These are phyloP conservation scores for Saccharata proteae DNA, from an alignment of 2,329 filamentous ascomycete species.

Conservation along the genomic window DNA sequence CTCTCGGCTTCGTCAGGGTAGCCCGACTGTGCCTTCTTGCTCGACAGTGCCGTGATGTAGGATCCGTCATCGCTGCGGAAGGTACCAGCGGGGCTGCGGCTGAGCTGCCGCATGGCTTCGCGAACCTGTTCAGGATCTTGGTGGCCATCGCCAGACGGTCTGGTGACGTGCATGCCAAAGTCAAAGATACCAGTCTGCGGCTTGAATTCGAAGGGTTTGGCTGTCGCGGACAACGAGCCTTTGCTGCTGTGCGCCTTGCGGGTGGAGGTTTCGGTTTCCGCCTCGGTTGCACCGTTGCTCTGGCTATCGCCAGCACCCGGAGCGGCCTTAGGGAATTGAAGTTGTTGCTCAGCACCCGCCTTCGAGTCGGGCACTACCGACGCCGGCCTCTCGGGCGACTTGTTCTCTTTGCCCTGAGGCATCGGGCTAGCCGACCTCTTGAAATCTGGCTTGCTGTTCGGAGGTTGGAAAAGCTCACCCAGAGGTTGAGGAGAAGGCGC, in stretches of 20 bases:
- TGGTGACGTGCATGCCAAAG: slow-evolving; percentile 27
- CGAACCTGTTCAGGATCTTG: slow-evolving; percentile 10
- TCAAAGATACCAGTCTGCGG: slow-evolving; percentile 20
- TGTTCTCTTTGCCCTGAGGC: slow-evolving; percentile 25
- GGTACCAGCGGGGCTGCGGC: slow-evolving; percentile 21
- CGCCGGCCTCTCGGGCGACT: slow-evolving; percentile 21
- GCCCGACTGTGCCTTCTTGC: slow-evolving; percentile 18
- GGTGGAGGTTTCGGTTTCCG: background rate
- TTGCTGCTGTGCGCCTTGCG: slow-evolving; percentile 22
- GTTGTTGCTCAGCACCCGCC: no score
- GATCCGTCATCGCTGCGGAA: slow-evolving; percentile 28
- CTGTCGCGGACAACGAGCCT: slow-evolving; percentile 56
- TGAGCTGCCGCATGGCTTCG: slow-evolving; percentile 12
- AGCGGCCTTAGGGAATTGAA: no score
- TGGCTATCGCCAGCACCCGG: no score
- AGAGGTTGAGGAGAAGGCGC: slow-evolving; percentile 17
- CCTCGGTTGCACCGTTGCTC: background rate
- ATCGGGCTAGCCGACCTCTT: slow-evolving; percentile 15
- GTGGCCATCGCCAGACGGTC: slow-evolving; percentile 19
- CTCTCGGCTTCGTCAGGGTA: slow-evolving; percentile 21
- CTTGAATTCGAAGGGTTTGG: slow-evolving; percentile 52
- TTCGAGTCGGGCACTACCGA: no score
- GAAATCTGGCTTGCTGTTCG: slow-evolving; percentile 14
- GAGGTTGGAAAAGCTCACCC: slow-evolving; percentile 16
- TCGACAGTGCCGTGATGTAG: slow-evolving; percentile 25